phyloP scores from a whole-genome alignment of 1,139 yeast genomes.

The Debaryomycetaceae sp. region DNA sequence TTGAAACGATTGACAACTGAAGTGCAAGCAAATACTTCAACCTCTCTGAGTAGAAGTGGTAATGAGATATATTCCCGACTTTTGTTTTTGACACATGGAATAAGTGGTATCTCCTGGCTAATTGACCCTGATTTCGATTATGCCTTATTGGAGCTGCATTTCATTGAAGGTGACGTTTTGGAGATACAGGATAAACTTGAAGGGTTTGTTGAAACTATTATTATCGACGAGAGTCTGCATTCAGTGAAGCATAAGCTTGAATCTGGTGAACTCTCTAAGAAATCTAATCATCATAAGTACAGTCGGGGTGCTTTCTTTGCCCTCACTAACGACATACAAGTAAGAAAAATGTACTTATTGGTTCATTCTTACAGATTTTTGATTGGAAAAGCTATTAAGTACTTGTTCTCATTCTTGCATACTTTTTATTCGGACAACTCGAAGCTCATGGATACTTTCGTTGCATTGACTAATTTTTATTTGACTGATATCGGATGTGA shows the following conservation, averaged over 20 bases:
- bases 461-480: slow-evolving; percentile 75
- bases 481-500: slow-evolving; percentile 82
- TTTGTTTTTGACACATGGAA: slow-evolving; percentile 54
- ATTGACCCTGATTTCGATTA: slow-evolving; percentile 66
- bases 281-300: not conserved
- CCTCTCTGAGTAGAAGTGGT: not conserved
- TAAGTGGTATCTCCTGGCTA: slow-evolving; percentile 74
- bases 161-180: slow-evolving; percentile 22
- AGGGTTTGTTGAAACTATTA: slow-evolving; percentile 11
- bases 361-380: slow-evolving; percentile 61
- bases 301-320: not conserved
- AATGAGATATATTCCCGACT: slow-evolving; percentile 26
- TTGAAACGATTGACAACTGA: not conserved
- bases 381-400: slow-evolving; percentile 61
- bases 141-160: slow-evolving; percentile 37
- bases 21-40: not conserved
- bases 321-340: slow-evolving; percentile 15
- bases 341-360: slow-evolving; percentile 50
- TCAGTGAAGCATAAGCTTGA: not conserved
- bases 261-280: not conserved
- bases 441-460: slow-evolving; percentile 60
- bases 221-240: slow-evolving; percentile 24
- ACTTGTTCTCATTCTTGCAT: slow-evolving; percentile 48
- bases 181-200: slow-evolving; percentile 15
- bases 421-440: slow-evolving; percentile 48